Conservation (phyloP, 139 green algal genomes). For the Eudorina sp. region DNA sequence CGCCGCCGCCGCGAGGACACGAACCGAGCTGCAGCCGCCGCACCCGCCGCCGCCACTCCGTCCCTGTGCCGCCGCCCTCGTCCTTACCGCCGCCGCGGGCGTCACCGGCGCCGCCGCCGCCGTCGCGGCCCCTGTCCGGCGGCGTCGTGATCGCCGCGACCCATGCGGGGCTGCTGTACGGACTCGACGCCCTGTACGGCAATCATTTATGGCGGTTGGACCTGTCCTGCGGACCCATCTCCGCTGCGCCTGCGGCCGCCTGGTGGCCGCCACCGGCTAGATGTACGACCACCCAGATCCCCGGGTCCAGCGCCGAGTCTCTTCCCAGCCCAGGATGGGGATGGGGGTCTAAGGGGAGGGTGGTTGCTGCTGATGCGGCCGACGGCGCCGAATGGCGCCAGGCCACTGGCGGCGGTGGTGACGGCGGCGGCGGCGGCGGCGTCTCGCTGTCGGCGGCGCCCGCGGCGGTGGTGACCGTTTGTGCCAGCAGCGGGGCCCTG, state of each 20-base stretch:
- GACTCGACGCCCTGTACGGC: not conserved
- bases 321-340: too few species aligned
- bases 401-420: not conserved
- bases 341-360: too few species aligned
- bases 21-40: too few species aligned
- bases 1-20: not conserved
- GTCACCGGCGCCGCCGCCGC: not conserved
- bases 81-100: not conserved
- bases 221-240: constrained; percentile 24
- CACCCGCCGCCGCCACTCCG: too few species aligned
- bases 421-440: not conserved
- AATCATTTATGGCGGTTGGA: not conserved
- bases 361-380: not conserved
- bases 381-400: not conserved
- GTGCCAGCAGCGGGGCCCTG: constrained; percentile 9
- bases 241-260: not conserved
- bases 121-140: not conserved
- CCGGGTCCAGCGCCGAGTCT: too few species aligned
- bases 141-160: not conserved
- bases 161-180: constrained; percentile 39
- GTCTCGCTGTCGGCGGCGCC: not conserved
- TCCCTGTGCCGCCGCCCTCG: not conserved
- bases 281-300: too few species aligned
- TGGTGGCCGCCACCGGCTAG: too few species aligned
- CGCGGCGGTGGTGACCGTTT: not conserved